Base-by-base conservation (phyloP, 305 asterid species). In the Andrographis paniculata region DNA sequence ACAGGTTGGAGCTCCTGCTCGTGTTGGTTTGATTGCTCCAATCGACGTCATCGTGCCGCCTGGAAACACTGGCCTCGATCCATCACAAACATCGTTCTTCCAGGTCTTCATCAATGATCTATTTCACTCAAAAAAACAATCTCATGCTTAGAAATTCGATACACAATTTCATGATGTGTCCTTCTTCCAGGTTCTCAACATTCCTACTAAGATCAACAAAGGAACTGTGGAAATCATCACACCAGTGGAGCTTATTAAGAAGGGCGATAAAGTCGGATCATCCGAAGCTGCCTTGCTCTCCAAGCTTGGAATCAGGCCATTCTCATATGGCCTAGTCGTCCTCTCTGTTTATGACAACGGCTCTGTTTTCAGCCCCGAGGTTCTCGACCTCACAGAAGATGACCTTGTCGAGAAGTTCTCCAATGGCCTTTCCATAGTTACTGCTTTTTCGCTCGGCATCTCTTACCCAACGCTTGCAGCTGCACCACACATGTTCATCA, bases 1-100 rank as follows among this genome's bases (percentile, higher is more conserved):
- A 52, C 64, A 88, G 97, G 97, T 87, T 48, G 95, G 97, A 55
- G 97, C 97, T 21, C 97, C 95, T 48, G 97, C 97, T 51, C 95
- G 97, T 65, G 97, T 84, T 45, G 94, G 95, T 55, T 48, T 84
- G 54, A 82, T 88, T 12, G 97, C 97, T 13, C 97, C 97, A 0
- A 69, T 77, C 58, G 97, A 88, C 60, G 97, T 89, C 9, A 76
- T 89, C 36, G 95, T 89, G 17, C 95, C 95, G 36, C 94, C 95
- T 17, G 97, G 97, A 1, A 89, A 89, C 75, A 89, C 97, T 30
- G 97, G 97, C 8, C 91, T 84, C 3, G 97, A 88, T 59, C 95
- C 97, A n/a, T 84, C 97, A 4, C 97, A 88, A 58, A 88, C 97
- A 0, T 84, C 94, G 55, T 88, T 88, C 78, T 88, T 88, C 83